Percentiles rank a stretch among this genome's conserved stretches.
Evolutionary conservation across 2,329 filamentous ascomycete species (phyloP).

Genomic region (Hirsutella thompsonii): DNA sequence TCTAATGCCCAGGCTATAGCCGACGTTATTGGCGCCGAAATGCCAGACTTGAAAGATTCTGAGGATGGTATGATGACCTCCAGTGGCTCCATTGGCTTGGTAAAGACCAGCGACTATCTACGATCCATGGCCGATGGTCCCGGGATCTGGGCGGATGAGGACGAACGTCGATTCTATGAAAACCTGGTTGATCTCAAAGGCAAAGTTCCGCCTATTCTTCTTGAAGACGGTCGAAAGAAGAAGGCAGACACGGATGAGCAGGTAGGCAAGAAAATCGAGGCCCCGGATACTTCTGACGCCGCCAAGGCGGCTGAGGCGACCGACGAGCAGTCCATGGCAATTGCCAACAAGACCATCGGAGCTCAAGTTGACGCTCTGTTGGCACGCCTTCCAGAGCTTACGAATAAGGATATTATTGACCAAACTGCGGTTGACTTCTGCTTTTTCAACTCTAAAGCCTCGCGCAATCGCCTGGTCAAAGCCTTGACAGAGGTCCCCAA

Average conservation of each 20-base stretch:
- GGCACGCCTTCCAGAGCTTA: slow-evolving; percentile 77
- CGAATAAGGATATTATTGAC: slow-evolving; percentile 83
- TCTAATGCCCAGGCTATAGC: slow-evolving; percentile 84
- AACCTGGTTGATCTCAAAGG: slow-evolving; percentile 91
- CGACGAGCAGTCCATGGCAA: slow-evolving; percentile 84
- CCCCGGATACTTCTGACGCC: slow-evolving; percentile 31
- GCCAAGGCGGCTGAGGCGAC: slow-evolving; percentile 38
- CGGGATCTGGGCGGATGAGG: slow-evolving; percentile 97
- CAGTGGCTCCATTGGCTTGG: slow-evolving; percentile 75
- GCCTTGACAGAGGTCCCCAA: slow-evolving; percentile 90
- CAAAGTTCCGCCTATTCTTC: slow-evolving; percentile 82
- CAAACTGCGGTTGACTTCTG: slow-evolving; percentile 93
- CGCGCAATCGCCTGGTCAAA: slow-evolving; percentile 85
- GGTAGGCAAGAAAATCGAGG: slow-evolving; percentile 61
- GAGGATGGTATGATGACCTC: slow-evolving; percentile 53
- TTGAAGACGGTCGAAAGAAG: slow-evolving; percentile 94
- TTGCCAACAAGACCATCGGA: slow-evolving; percentile 94
- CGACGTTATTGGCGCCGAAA: slow-evolving; percentile 76
- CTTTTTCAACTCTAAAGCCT: slow-evolving; percentile 96
- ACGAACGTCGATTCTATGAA: slow-evolving; percentile 95
- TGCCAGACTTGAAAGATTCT: slow-evolving; percentile 84
- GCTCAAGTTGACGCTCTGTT: slow-evolving; percentile 90
- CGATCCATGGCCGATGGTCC: slow-evolving; percentile 80
- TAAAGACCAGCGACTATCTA: slow-evolving; percentile 88
- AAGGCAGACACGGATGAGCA: slow-evolving; percentile 72